Conservation (phyloP, 495 filamentous ascomycete genomes). For the Tuber indicum region DNA sequence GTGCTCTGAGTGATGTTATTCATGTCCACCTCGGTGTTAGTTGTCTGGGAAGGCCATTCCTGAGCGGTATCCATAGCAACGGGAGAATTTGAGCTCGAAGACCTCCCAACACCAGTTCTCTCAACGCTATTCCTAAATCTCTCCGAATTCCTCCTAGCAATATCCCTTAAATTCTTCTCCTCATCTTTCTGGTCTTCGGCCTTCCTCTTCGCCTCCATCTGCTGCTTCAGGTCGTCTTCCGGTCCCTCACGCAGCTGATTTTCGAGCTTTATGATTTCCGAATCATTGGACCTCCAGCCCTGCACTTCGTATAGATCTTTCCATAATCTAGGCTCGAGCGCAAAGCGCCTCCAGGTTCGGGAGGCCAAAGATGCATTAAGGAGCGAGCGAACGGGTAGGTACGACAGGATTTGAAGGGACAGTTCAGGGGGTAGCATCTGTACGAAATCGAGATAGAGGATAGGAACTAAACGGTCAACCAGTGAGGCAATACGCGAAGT, state of each 20-base stretch:
- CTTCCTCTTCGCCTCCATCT: conserved; percentile 30
- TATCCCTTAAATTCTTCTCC: conserved; percentile 31
- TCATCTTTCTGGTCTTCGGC: conserved; percentile 43
- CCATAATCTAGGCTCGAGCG: conserved; percentile 83
- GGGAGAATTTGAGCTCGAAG: conserved; percentile 12
- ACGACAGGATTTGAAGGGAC: conserved; percentile 78
- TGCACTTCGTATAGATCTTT: conserved; percentile 68
- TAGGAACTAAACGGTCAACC: conserved; percentile 40
- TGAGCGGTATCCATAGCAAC: conserved; percentile 35
- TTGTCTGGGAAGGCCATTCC: conserved; percentile 23
- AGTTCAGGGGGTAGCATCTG: conserved; percentile 79
- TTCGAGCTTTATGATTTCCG: conserved; percentile 64
- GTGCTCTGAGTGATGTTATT: conserved; percentile 15
- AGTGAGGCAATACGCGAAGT: conserved; percentile 41
- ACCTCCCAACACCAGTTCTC: conserved; percentile 6
- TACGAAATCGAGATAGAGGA: conserved; percentile 74
- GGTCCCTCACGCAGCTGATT: conserved; percentile 48
- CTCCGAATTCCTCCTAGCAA: conserved; percentile 30
- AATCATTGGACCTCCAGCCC: conserved; percentile 70
- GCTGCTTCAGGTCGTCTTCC: conserved; percentile 47
- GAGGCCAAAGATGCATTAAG: conserved; percentile 71
- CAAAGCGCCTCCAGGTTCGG: conserved; percentile 70
- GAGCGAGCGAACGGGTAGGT: conserved; percentile 68
- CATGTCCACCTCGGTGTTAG: conserved; percentile 6
- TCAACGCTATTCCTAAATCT: conserved; percentile 18